A percentile compares a stretch with the other conserved stretches of the same genome.
Conservation (phyloP, 331 rosid species). For the Malus hybrid region DNA sequence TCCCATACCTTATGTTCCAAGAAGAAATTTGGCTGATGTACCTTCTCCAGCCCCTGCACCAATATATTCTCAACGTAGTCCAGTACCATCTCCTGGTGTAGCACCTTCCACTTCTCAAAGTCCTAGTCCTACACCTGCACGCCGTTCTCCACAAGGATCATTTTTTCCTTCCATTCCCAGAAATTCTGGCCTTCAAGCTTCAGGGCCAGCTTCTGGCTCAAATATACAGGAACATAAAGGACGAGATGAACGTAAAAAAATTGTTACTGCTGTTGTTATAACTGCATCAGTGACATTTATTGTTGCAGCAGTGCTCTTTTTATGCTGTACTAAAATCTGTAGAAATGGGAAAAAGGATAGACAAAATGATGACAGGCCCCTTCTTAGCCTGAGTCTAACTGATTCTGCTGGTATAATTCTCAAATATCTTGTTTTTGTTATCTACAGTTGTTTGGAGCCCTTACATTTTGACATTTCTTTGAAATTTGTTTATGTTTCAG, state of each 20-base stretch:
- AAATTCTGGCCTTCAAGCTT: constrained; percentile 2
- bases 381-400: constrained; percentile 62
- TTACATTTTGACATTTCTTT: constrained; percentile 7
- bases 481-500: constrained; percentile 34
- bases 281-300: constrained; percentile 56
- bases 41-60: constrained; percentile 18
- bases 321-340: constrained; percentile 41
- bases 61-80: constrained; percentile 28
- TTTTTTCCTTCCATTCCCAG: background rate
- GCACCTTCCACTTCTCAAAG: constrained; percentile 16
- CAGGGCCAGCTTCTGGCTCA: constrained; percentile 10
- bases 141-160: background rate
- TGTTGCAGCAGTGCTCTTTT: constrained; percentile 44
- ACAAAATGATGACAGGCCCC: constrained; percentile 78
- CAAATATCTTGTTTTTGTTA: background rate
- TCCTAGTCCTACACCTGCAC: constrained; percentile 10
- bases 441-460: background rate
- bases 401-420: constrained; percentile 61
- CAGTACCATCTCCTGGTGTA: constrained; percentile 17
- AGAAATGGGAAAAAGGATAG: constrained; percentile 24
- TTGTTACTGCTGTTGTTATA: constrained; percentile 38
- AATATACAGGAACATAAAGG: constrained; percentile 5
- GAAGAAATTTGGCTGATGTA: constrained; percentile 52
- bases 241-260: constrained; percentile 5
- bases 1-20: constrained; percentile 26